These are phyloP conservation scores for Somion occarium DNA, from an alignment of 1,284 basidiomycete genomes.

Conservation along the genomic window DNA sequence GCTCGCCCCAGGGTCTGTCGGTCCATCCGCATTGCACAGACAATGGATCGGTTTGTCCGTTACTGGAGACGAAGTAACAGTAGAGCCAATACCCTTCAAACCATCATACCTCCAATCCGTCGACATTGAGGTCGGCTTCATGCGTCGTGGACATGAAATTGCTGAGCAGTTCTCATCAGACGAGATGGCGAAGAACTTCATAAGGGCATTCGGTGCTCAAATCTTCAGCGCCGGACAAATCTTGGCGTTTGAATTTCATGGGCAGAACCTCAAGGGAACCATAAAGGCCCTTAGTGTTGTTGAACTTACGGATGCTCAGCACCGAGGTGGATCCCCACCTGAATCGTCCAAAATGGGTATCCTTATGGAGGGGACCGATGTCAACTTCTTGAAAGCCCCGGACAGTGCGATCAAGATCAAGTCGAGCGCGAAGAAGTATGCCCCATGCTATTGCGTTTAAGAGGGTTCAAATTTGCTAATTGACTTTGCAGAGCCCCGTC, in stretches of 20 bases:
- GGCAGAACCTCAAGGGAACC: slow-evolving; percentile 75
- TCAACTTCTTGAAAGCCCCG: slow-evolving; percentile 85
- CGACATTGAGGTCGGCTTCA: slow-evolving; percentile 78
- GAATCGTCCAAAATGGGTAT: slow-evolving; percentile 57
- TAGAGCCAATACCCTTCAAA: slow-evolving; percentile 62
- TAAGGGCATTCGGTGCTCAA: slow-evolving; percentile 59
- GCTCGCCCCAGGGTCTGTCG: slow-evolving; percentile 59
- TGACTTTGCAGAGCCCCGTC: slow-evolving; percentile 62
- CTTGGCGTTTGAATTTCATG: slow-evolving; percentile 89
- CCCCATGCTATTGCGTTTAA: slow-evolving; percentile 5
- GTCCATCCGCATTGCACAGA: slow-evolving; percentile 65
- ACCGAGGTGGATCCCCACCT: slow-evolving; percentile 29
- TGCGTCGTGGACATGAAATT: slow-evolving; percentile 59
- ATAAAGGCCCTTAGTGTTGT: slow-evolving; percentile 67
- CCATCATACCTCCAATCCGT: slow-evolving; percentile 74
- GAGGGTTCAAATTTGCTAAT: background rate
- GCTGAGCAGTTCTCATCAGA: slow-evolving; percentile 77
- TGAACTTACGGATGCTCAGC: slow-evolving; percentile 63
- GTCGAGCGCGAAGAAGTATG: slow-evolving; percentile 85
- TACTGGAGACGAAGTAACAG: slow-evolving; percentile 69
- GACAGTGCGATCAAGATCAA: slow-evolving; percentile 87
- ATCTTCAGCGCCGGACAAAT: slow-evolving; percentile 74
- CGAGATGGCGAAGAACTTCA: slow-evolving; percentile 76
- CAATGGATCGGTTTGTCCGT: slow-evolving; percentile 86
- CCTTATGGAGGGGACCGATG: slow-evolving; percentile 86